These are phyloP conservation scores for Priceomyces melissophilus DNA, from an alignment of 805 yeast genomes.

Conservation along the genomic window DNA sequence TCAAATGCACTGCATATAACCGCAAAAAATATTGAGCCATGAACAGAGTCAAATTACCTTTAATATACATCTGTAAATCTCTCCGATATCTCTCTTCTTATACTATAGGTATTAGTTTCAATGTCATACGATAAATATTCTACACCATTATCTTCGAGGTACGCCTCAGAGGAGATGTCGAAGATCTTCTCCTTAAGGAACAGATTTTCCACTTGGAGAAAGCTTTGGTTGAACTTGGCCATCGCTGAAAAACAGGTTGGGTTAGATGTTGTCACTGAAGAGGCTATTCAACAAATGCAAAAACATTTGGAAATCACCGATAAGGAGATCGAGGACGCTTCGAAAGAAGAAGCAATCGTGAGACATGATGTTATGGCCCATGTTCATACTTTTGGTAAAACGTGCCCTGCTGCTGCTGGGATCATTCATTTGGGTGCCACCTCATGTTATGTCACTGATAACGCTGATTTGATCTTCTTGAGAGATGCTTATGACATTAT, in stretches of 20 bases:
- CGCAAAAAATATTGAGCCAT: too few species aligned
- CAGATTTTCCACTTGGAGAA: constrained; percentile 98
- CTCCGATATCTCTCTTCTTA: too few species aligned
- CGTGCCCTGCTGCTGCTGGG: constrained; percentile 95
- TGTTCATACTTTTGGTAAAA: constrained; percentile 90
- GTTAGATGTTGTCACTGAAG: constrained; percentile 76
- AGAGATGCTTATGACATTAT: constrained; percentile 93
- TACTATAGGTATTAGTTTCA: too few species aligned
- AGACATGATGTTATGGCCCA: constrained; percentile 99
- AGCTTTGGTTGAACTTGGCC: constrained; percentile 92
- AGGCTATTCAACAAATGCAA: constrained; percentile 85
- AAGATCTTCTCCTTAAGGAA: constrained; percentile 86
- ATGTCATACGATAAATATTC: constrained; percentile 69
- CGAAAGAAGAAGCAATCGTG: constrained; percentile 93
- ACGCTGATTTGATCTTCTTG: constrained; percentile 93
- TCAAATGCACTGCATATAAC: too few species aligned
- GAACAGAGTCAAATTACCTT: too few species aligned
- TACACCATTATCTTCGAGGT: constrained; percentile 93
- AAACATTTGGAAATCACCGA: constrained; percentile 79
- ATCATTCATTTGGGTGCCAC: constrained; percentile 98
- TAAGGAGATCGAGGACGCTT: constrained; percentile 85
- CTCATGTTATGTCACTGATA: constrained; percentile 95
- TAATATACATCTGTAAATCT: too few species aligned
- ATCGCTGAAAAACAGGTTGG: constrained; percentile 94
- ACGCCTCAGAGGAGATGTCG: constrained; percentile 98